phyloP scores from a whole-genome alignment of 2,329 filamentous ascomycete genomes.

The Phyllosticta citribraziliensis region DNA sequence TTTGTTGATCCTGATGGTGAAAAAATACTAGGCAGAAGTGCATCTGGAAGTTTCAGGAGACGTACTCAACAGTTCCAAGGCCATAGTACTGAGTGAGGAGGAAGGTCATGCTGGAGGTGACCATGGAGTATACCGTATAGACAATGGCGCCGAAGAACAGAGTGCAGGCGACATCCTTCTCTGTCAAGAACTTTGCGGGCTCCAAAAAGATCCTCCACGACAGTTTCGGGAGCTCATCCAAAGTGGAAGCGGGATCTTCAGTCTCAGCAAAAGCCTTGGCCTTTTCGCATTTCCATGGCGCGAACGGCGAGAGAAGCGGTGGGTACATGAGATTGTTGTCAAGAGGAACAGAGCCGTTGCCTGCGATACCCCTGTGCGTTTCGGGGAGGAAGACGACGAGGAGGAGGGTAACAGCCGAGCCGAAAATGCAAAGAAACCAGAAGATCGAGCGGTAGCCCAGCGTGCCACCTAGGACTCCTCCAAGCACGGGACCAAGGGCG shows the following conservation, averaged over 20 bases:
- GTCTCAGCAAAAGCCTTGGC: neutral
- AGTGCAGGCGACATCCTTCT: conserved; percentile 32
- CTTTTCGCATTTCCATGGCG: neutral
- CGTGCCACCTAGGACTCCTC: conserved; percentile 37
- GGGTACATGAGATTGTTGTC: neutral
- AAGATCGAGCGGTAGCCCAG: conserved; percentile 45
- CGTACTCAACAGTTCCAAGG: conserved; percentile 31
- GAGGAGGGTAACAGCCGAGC: conserved; percentile 25
- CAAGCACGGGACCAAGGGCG: conserved; percentile 42
- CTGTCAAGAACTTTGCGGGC: conserved; percentile 9
- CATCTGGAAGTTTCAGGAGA: neutral
- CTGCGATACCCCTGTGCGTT: conserved; percentile 23
- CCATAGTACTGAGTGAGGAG: conserved; percentile 38
- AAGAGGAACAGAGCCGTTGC: conserved; percentile 10
- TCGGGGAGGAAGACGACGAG: conserved; percentile 29
- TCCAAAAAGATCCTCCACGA: neutral
- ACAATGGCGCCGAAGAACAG: conserved; percentile 41
- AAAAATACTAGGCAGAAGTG: neutral
- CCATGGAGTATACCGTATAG: conserved; percentile 48
- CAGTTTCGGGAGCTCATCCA: neutral
- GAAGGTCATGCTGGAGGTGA: conserved; percentile 43
- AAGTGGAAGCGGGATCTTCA: neutral
- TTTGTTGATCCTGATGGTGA: too few species aligned
- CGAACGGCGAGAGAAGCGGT: neutral
- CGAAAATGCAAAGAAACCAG: conserved; percentile 44